Base-by-base conservation (phyloP, 306 rosid species). In the Nissolia schottii region DNA sequence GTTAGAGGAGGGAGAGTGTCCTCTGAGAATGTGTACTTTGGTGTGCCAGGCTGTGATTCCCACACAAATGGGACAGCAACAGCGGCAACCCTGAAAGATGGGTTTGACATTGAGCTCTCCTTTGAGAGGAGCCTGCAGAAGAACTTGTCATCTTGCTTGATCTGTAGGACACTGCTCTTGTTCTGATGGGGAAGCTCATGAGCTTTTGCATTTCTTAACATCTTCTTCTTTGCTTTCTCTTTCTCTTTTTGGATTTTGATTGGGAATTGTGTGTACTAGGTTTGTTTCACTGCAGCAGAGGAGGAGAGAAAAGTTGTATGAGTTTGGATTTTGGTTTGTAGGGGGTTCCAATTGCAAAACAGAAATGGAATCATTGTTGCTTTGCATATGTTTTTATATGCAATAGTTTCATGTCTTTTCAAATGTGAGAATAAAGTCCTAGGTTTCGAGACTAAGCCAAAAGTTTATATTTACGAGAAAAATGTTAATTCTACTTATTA, bases 11-110 rank as follows among this genome's bases (percentile, higher is more conserved):
- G 94, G 5, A 88, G 75, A 13, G 80, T 62, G 70, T 62, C 61
- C 13, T 87, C 83, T 38, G 82, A 70, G 58, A 84, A 70, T 25
- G 81, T 80, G 49, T 79, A 40, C 49, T 89, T 91, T 0, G 98
- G 96, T 1, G 94, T 93, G 1, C 98, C 97, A 18, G 98, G 98
- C 38, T 74, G 81, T 65, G 97, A 91, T 67, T 93, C 98, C 97
- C 96, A 93, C 23, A 72, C 51, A 73, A 94, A 91, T 0, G 98
- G 96, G 4, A 94, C 74, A 2, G 88, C 82, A 28, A 88, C 73
- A 1, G 89, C 81, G 24, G 87, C 77, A 5, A 90, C 75, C 68
- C 85, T 87, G 22, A 90, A 84, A 46, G 98, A 91, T 20, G 88
- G 84, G 27, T 80, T 67, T 5, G 87, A 73, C 38, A 75, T 49